These are phyloP conservation scores for Allium fistulosum DNA, from an alignment of 106 monocot genomes.

Conservation along the genomic window DNA sequence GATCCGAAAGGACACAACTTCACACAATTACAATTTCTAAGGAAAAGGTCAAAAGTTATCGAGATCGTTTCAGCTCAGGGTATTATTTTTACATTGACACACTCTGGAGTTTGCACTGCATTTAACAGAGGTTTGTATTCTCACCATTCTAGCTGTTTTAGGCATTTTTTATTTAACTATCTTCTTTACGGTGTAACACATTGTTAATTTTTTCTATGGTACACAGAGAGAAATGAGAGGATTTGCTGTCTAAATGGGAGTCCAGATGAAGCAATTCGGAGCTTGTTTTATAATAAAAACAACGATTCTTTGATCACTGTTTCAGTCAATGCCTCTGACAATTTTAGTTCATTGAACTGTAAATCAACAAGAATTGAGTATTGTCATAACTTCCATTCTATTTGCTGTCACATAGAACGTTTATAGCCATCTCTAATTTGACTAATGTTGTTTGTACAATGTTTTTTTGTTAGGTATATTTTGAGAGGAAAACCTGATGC, in stretches of 20 bases:
- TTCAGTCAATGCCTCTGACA: constrained; percentile 77
- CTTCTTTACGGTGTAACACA: too few species aligned
- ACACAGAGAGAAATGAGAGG: constrained; percentile 61
- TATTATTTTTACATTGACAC: constrained; percentile 73
- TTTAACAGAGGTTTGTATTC: constrained; percentile 53
- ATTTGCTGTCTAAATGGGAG: constrained; percentile 83
- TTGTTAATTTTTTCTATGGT: background rate
- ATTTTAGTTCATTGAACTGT: constrained; percentile 84
- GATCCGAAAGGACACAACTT: constrained; percentile 47
- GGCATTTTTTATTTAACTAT: too few species aligned
- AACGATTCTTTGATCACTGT: constrained; percentile 86
- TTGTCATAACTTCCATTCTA: background rate
- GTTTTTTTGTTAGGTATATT: constrained; percentile 47
- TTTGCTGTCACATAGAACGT: too few species aligned
- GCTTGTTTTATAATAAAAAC: constrained; percentile 85
- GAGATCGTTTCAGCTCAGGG: constrained; percentile 68
- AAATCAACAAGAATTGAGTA: constrained; percentile 80
- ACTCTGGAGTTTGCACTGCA: constrained; percentile 76
- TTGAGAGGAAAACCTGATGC: constrained; percentile 55
- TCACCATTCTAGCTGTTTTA: too few species aligned
- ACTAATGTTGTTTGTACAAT: too few species aligned
- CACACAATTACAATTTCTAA: constrained; percentile 44
- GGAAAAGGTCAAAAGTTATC: constrained; percentile 71
- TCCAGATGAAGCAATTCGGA: constrained; percentile 83
- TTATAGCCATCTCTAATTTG: too few species aligned